Conservation (phyloP, 768 basidiomycete species). For the Russula emetica region DNA sequence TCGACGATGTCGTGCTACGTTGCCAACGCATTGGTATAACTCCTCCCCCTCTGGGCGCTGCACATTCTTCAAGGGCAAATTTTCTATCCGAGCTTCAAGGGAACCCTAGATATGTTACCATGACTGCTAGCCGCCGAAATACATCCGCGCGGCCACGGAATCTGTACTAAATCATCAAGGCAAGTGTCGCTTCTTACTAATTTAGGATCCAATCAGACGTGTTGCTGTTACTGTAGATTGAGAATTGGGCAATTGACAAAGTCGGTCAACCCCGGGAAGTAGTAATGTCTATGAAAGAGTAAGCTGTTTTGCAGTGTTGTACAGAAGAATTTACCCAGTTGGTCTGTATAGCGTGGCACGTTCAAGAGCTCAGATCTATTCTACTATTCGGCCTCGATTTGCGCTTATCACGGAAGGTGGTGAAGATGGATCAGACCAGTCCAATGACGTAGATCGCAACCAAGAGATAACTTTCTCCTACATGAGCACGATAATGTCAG, state of each 20-base stretch:
- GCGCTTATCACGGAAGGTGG: conserved; percentile 67
- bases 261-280: conserved; percentile 71
- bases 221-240: conserved; percentile 55
- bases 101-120: conserved; percentile 78
- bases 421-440: conserved; percentile 51
- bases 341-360: conserved; percentile 56
- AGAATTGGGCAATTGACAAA: conserved; percentile 81
- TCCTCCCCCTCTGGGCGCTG: conserved; percentile 67
- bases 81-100: conserved; percentile 78
- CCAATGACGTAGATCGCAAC: no score
- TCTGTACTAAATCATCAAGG: conserved; percentile 90
- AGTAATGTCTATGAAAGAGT: conserved; percentile 92
- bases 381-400: conserved; percentile 58
- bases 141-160: conserved; percentile 81
- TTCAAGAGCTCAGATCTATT: conserved; percentile 57
- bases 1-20: conserved; percentile 91
- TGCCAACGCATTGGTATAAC: conserved; percentile 91
- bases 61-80: conserved; percentile 64
- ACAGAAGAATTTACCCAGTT: conserved; percentile 17
- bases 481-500: conserved; percentile 92
- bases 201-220: conserved; percentile 14
- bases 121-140: conserved; percentile 55
- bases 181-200: conserved; percentile 34
- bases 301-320: conserved; percentile 34
- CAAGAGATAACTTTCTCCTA: no score